Base-by-base conservation (phyloP, 2,329 filamentous ascomycete genomes). In the Fusarium musae region DNA sequence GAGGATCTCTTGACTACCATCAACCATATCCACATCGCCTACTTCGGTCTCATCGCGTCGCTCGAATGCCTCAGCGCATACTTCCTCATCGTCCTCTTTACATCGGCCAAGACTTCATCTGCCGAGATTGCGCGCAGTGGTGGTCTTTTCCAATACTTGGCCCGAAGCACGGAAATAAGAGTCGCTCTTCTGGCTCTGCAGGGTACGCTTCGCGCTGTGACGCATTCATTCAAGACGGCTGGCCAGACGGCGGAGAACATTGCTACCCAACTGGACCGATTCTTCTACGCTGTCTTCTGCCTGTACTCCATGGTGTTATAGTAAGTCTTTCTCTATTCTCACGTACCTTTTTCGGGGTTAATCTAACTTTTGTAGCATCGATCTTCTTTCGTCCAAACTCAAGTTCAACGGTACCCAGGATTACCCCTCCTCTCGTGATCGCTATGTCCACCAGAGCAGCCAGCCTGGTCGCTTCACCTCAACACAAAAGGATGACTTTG, bases 261-360 rank as follows among this genome's bases (percentile, higher is more conserved):
- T 0, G 80, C 82, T 2, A 80, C 80, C 15, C 82, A 84, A 42
- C 59, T 84, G 4, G 83, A 84, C 32, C 78, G 83, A 0, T 84
- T 84, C 64, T 79, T 80, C 4, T 84, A 84, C 34, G 80, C 83
- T 1, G 26, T 84, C 7, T 82, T 84, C 59, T 84, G 83, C 34
- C 47, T 83, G 1, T 84, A 83, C 42, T 82, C 83, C 0, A 76
- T 83, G 11, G 78, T 84, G 21, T 74, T 84, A 70, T 82, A 80
- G 82, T 84, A 69, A 72, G 82, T 77, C 8, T 1, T 15, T 5
- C 15, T 16, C 2, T 4, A 8, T 4, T 2, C 12, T 1, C 9
- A 2, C 17, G 2, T 23, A 8, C 2, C 10, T 21, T 12, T 5
- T 2, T 30, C 28, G 28, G 28, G 7, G 28, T 30, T 30, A 9